Evolutionary conservation across 179 eudicot genomes (phyloP), one percentile per base, ranked within the genome.

Genomic region (Amaranthus tricolor): DNA sequence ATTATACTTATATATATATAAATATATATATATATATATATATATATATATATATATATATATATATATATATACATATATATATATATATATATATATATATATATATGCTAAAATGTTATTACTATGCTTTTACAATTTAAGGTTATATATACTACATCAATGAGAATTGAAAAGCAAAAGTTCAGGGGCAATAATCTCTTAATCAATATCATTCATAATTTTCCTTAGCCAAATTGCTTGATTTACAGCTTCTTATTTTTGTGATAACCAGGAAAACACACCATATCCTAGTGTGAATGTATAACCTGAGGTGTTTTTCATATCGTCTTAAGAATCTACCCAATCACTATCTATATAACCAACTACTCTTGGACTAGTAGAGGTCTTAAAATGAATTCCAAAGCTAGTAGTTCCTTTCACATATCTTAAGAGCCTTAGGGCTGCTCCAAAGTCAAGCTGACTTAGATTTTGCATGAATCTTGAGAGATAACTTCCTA

Each of bases 341-440:
- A 70, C 74, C 74, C 74, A 74, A 69, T 79, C 74, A 63, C 74
- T 74, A 11, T 79, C 49, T 8, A 73, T 21, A 45, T 66, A 76
- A 14, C 69, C 73, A 13, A 48, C 17, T 12, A 78, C 12, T 40
- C 51, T 9, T 47, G 57, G 49, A 16, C 53, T 60, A 9, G 7
- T 11, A 53, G 60, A 56, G 4, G 31, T 1, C 6, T 16, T 6
- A 40, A 24, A 76, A 55, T 31, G 47, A 13, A 68, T 70, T 15
- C 74, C 79, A 68, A 43, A 50, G 56, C 56, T 11, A 10, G 14
- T 53, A 16, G 56, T 53, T 53, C 56, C 14, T 10, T 53, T 8
- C 56, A 53, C 56, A 10, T 53, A 53, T 53, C 56, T 53, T 53
- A 53, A 53, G 56, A 53, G 56, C 56, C 56, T 53, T 53, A 6